Evolutionary conservation across 2,329 filamentous ascomycete species (phyloP).

Genomic region (Lasiodiplodia gonubiensis): DNA sequence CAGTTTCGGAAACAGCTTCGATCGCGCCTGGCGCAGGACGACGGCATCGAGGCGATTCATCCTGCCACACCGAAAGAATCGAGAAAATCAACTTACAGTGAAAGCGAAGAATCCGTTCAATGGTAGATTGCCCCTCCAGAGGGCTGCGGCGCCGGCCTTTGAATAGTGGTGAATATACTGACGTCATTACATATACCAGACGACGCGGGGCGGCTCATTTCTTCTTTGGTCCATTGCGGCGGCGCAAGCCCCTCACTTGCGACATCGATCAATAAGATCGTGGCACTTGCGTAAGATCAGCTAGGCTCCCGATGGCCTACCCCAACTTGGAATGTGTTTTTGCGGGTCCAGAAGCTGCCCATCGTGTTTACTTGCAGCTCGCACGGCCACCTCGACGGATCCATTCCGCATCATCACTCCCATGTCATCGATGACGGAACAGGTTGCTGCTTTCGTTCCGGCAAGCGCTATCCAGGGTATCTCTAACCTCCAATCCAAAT

Average conservation of each 20-base stretch:
- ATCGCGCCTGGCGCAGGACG: neutral
- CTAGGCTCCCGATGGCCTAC: conserved; percentile 7
- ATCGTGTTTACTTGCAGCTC: neutral
- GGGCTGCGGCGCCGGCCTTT: conserved; percentile 20
- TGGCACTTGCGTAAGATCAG: conserved; percentile 24
- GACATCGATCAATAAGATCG: conserved; percentile 14
- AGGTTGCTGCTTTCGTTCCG: neutral
- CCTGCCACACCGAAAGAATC: neutral
- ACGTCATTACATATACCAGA: conserved; percentile 17
- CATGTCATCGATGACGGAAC: neutral
- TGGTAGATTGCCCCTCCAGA: neutral
- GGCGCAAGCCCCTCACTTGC: conserved; percentile 24
- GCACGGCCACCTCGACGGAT: neutral
- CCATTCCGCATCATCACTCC: conserved; percentile 7
- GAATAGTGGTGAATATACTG: conserved; percentile 18
- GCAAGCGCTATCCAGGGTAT: conserved; percentile 5
- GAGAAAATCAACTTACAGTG: conserved; percentile 3
- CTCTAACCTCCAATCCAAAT: neutral
- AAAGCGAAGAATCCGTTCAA: neutral
- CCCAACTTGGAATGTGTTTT: conserved; percentile 11
- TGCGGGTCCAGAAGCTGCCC: neutral
- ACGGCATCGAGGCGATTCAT: neutral
- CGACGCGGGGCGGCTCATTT: conserved; percentile 9
- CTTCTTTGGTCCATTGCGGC: conserved; percentile 17
- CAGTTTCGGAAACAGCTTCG: neutral